phyloP scores from a whole-genome alignment of 306 rosid genomes.

The Cucurbita argyrosperma region DNA sequence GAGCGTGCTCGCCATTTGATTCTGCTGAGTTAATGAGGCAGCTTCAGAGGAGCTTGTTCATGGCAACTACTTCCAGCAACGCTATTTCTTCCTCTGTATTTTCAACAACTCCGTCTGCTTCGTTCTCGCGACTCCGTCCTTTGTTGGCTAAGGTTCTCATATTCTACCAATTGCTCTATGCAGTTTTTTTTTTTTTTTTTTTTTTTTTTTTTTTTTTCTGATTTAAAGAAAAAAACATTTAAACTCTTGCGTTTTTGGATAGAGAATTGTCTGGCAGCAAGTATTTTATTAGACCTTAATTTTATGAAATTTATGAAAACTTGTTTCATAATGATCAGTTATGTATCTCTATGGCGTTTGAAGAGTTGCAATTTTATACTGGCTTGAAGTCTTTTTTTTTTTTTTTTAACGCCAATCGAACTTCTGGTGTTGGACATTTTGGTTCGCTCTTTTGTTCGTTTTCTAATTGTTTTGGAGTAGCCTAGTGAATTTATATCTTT shows the following conservation, averaged over 20 bases:
- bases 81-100: slow-evolving; percentile 20
- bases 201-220: not conserved
- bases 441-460: not conserved
- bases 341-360: not conserved
- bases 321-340: not conserved
- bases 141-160: slow-evolving; percentile 37
- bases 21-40: slow-evolving; percentile 30
- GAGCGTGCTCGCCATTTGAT: slow-evolving; percentile 15
- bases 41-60: slow-evolving; percentile 36
- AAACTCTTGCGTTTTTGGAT: not conserved
- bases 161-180: not conserved
- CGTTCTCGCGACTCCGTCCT: slow-evolving; percentile 25
- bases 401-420: not conserved
- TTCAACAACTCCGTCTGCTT: slow-evolving; percentile 15
- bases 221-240: no score
- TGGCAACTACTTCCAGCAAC: slow-evolving; percentile 9
- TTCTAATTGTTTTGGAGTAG: not conserved
- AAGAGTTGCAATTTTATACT: not conserved
- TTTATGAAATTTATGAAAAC: not conserved
- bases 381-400: not conserved
- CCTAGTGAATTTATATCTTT: not conserved
- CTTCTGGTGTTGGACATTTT: not conserved
- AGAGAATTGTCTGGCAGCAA: not conserved
- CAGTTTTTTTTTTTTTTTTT: not conserved
- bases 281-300: not conserved